Base-by-base conservation (phyloP, 2,329 filamentous ascomycete genomes). In the Alternaria alternata region DNA sequence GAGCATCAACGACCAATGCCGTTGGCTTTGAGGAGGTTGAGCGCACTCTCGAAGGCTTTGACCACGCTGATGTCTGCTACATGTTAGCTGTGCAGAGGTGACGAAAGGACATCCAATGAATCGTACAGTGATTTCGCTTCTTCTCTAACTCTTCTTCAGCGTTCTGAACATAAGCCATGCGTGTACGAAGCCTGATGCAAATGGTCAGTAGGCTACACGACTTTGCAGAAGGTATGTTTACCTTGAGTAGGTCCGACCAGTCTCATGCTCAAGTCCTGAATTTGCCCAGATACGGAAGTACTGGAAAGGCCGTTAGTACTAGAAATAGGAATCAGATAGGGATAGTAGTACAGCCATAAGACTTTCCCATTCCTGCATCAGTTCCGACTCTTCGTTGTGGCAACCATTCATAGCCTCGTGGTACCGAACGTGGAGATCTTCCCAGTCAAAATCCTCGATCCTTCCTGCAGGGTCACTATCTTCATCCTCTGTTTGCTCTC, bases 231-330 rank as follows among this genome's bases (percentile, higher is more conserved):
- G 30, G 14, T 20, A 57, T 54, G 61, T 32, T 26, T 77, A 90
- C 90, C 93, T 88, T 78, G 94, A 94, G 64, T 88, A 84, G 24
- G 91, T 91, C 57, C 94, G 87, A 60, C 90, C 89, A 56, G 91
- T 88, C 76, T 97, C 94, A 62, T 92, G 88, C 11, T 83, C 80
- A 32, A 88, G 85, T 1, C 91, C 90, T 12, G 91, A 87, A 20
- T 89, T 84, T 24, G 91, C 91, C 93, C 94, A 97, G 36, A 89
- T 81, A 59, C 85, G 85, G 76, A 96, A 96, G 75, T 91, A 91
- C 92, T 96, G 65, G 9, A n/a, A 3, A 22, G n/a, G 3, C 11
- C 18, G 54, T 70, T 54, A 73, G 67, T 26, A 41, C 51, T 26
- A 3, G 8, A 11, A 16, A 20, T 22, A 44, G 36, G 7, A 3